Evolutionary conservation across 2,329 filamentous ascomycete species (phyloP), one percentile per base, ranked within the genome.

Genomic region (Rhynchosporium secalis): DNA sequence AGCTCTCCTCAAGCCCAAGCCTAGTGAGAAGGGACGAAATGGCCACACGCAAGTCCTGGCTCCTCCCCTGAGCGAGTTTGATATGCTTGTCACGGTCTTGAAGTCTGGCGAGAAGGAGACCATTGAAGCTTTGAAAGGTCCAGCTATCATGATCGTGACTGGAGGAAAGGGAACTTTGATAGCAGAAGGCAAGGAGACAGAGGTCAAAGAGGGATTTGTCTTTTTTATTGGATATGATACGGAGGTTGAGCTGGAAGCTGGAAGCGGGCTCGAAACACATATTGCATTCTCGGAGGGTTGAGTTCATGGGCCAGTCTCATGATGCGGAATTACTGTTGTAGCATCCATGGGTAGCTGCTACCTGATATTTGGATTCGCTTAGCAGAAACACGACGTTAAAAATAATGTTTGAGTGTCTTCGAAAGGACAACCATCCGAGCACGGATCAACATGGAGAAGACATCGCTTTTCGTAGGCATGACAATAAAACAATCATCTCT

Each of bases 51-150:
- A 80, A 56, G 76, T 86, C 1, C 90, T 89, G 70, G 79, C 78
- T 9, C 88, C 89, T 4, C 87, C 87, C 0, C 81, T 91, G 74
- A 86, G 83, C 69, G 89, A 92, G 74, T 92, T 93, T 70, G 83
- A 86, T 68, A 83, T 92, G 76, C 75, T 91, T 10, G 78, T 81
- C 54, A 86, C 83, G 1, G 79, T 80, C 26, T 70, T 92, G n/a
- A 74, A 72, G 3, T 74, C 75, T 0, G 83, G 82, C 0, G 85
- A 90, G 69, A 81, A 75, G 43, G 89, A 92, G 68, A 78, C 75
- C 5, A 75, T 89, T 15, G 75, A 75, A 49, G 76, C 78, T 1
- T 76, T 87, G 26, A 77, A 80, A 0, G 89, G 88, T 0, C 87
- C 87, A 0, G 85, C 83, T 58, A 80, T 91, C 33, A 72, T 88